Base-by-base conservation (phyloP, 2,329 filamentous ascomycete species). In the Curvularia eragrostidis region DNA sequence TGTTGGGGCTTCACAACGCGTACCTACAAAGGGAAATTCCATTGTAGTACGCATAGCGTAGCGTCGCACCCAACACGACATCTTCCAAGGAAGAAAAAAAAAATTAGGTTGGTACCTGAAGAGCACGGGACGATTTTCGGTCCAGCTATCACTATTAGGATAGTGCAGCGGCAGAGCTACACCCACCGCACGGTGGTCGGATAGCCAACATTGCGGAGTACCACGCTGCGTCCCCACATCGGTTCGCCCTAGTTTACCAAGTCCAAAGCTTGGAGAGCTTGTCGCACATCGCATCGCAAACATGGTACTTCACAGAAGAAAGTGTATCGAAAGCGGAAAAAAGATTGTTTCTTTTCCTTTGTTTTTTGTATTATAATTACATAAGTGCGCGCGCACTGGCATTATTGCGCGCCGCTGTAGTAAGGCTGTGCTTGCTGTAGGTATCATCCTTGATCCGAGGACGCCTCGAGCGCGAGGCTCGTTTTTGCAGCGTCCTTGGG, bases 101-200 rank as follows among this genome's bases (percentile, higher is more conserved):
- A n/a, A n/a, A n/a, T n/a, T n/a, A n/a, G n/a, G 18, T 9, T 12
- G 10, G 21, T 42, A 15, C 12, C 12, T 42, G 28, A 18, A 23
- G 26, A n/a, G 38, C 9, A 34, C 54, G 54, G 46, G 47, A 55
- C 12, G n/a, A 41, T 30, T 58, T 12, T 49, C 46, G 52, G 52
- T 36, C 10, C 21, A 10, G 39, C 18, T 30, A 19, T 28, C 12
- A 18, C 49, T 7, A 18, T 32, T 34, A 12, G 34, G 8, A 9
- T 41, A 38, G 41, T 55, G 18, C 8, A 43, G 48, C 50, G 44
- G 38, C 38, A 48, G 56, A 50, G 55, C 60, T 50, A 57, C 59
- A 59, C 60, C 63, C 58, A 63, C 59, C 62, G 53, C 55, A 32
- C 49, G 55, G 56, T 47, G 57, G 62, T 57, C 43, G 53, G 52